Percentiles rank a stretch among this genome's conserved stretches.
Conservation (phyloP, 2,329 filamentous ascomycete species). For the Alternaria sp. region DNA sequence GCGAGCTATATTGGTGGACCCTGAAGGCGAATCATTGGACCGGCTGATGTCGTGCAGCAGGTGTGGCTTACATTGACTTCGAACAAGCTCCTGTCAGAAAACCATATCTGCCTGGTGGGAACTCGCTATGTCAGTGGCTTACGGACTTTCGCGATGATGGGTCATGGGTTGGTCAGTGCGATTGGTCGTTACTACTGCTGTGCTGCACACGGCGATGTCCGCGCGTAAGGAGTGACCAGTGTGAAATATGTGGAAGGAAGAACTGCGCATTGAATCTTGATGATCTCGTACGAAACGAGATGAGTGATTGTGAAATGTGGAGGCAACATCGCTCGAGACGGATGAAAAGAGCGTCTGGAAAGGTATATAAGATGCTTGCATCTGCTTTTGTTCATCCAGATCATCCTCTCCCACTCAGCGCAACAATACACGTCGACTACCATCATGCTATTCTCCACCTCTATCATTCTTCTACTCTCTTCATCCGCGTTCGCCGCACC, state of each 20-base stretch:
- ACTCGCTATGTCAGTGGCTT: not conserved
- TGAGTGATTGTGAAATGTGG: not conserved
- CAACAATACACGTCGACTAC: fast-evolving
- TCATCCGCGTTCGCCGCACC: not conserved
- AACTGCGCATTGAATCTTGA: too few species aligned
- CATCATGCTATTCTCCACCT: not conserved
- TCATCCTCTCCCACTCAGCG: fast-evolving
- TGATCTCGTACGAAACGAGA: too few species aligned
- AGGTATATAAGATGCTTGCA: not conserved
- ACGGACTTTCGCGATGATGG: not conserved
- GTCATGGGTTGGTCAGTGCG: not conserved
- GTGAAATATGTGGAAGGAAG: not conserved
- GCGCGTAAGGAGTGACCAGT: not conserved
- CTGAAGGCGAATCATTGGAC: not conserved
- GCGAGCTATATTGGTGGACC: not conserved
- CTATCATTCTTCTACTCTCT: not conserved
- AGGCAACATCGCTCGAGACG: not conserved
- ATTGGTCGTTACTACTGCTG: not conserved
- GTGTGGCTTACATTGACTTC: not conserved
- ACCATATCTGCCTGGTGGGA: not conserved
- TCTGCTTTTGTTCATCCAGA: not conserved
- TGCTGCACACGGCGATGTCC: not conserved
- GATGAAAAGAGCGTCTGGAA: not conserved
- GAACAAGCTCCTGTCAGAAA: not conserved
- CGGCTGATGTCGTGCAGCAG: constrained; percentile 1